phyloP scores from a whole-genome alignment of 139 green algal genomes.

The Chlorella sp. region DNA sequence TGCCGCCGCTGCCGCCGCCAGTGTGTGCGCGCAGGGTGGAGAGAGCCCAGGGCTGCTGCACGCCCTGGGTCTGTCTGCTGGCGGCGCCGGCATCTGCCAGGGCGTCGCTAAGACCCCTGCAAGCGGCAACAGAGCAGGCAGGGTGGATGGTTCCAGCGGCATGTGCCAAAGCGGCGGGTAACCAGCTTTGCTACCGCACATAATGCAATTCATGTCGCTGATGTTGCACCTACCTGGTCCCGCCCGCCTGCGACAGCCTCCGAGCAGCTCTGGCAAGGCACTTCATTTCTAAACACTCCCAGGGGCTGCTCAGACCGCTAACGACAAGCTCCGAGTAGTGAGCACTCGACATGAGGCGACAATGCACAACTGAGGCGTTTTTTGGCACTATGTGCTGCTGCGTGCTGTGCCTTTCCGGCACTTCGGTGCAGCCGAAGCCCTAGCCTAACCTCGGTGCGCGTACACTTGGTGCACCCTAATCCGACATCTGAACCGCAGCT shows the following conservation, averaged over 20 bases:
- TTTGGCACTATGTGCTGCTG: too few species aligned
- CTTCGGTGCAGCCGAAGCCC: too few species aligned
- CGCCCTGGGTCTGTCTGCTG: not conserved
- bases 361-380: too few species aligned
- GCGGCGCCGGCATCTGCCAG: not conserved
- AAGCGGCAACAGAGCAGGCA: not conserved
- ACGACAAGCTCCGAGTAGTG: too few species aligned
- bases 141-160: not conserved
- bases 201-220: not conserved
- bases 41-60: constrained; percentile 19
- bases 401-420: too few species aligned
- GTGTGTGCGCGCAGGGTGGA: not conserved
- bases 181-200: not conserved
- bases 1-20: not conserved
- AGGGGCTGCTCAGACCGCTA: too few species aligned
- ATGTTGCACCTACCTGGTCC: not conserved
- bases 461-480: too few species aligned
- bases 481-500: too few species aligned
- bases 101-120: constrained; percentile 22
- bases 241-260: not conserved
- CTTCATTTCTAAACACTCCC: too few species aligned
- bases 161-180: not conserved
- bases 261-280: not conserved
- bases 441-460: too few species aligned
- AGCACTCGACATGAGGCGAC: too few species aligned